Evolutionary conservation across 75 land plant species (phyloP), one percentile per base, ranked within the genome.

Genomic region (Pseudotsuga menziesii): DNA sequence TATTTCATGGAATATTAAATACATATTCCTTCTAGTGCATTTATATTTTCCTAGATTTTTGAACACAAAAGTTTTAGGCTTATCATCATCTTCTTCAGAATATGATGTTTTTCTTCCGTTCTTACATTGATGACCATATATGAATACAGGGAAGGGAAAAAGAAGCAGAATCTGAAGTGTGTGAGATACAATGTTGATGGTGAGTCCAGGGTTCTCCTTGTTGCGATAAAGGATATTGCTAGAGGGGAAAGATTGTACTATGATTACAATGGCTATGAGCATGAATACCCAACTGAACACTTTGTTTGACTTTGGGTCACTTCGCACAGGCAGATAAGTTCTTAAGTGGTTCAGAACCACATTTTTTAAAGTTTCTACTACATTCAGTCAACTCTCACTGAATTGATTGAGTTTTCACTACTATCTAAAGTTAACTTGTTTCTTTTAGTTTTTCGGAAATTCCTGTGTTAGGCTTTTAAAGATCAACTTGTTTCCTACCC

Each of bases 211-310:
- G 89, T 78, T 41, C 80, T 87, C n/a, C 76, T 87, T 7, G 80
- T 87, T 75, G 87, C 89, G 0, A 87, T 85, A 19, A 60, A 88
- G 64, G 89, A 87, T 66, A 87, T 87, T 56, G 72, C 83, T 19
- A 85, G 82, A 74, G 89, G 89, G 39, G 89, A 87, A 77, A 83
- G 89, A 62, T 48, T 87, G 75, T 85, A 87, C 61, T 87, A 87
- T 75, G 89, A 87, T 75, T 87, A 87, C 77, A 87, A 87, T 73
- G 89, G 80, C 22, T 85, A 75, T 56, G 77, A 85, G 78, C 73
- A 78, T 14, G 89, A 87, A 35, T 87, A 87, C 29, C 89, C 89
- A 69, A 87, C 89, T 19, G 72, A 87, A 56, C 88, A 87, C 57
- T 87, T 87, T 78, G 84, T 85, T 35, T 85, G 72, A 62, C 20